These are phyloP conservation scores for Chalciporus chontae DNA, from an alignment of 768 basidiomycete genomes.

Conservation along the genomic window DNA sequence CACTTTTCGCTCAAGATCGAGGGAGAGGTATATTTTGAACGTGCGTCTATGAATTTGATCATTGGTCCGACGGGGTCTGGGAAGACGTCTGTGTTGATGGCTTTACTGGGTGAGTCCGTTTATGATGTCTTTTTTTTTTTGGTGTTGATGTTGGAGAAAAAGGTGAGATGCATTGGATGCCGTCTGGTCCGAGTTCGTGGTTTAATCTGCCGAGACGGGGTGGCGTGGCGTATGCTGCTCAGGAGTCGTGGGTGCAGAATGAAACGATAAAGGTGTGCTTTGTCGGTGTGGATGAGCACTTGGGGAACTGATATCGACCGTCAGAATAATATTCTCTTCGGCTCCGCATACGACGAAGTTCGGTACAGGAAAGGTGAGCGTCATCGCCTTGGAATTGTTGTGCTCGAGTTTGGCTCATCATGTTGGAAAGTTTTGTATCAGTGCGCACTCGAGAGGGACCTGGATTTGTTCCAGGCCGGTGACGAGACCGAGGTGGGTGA, in stretches of 20 bases:
- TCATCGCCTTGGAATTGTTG: too few relatives aligned
- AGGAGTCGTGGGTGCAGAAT: conserved; percentile 85
- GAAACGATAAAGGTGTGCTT: conserved; percentile 58
- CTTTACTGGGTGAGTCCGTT: conserved; percentile 40
- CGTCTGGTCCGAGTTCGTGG: conserved; percentile 51
- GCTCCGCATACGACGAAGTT: conserved; percentile 37
- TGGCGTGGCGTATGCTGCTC: conserved; percentile 77
- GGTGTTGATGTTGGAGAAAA: too few relatives aligned
- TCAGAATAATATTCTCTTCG: conserved; percentile 47
- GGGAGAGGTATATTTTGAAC: conserved; percentile 54
- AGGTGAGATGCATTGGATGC: conserved; percentile 62
- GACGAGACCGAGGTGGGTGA: conserved; percentile 72
- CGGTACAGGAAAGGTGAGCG: conserved; percentile 34
- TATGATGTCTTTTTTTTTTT: background rate
- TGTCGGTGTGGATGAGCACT: too few relatives aligned
- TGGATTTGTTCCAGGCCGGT: conserved; percentile 51
- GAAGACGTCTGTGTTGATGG: conserved; percentile 66
- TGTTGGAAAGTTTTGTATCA: conserved; percentile 30
- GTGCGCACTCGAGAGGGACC: conserved; percentile 42
- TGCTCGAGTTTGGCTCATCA: too few relatives aligned
- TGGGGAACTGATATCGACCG: background rate
- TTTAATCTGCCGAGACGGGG: conserved; percentile 64
- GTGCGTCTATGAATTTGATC: conserved; percentile 51
- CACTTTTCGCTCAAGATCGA: conserved; percentile 49
- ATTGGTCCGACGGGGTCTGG: conserved; percentile 59